Evolutionary conservation across 2,329 filamentous ascomycete species (phyloP).

Genomic region (Leptoxyphium fumago): DNA sequence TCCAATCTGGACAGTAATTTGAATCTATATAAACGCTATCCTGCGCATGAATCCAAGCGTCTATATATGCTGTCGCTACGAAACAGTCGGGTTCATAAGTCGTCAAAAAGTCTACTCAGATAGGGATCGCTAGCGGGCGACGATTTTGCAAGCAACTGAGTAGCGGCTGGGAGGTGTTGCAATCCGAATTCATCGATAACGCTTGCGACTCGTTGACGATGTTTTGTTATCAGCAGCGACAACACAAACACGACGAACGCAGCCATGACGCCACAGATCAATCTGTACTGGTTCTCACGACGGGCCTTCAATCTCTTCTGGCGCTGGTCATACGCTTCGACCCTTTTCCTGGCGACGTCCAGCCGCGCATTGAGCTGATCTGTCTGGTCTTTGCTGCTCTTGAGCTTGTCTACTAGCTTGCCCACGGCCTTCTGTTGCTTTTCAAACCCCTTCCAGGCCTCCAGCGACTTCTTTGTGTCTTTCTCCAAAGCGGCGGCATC

Average conservation of each 20-base stretch:
- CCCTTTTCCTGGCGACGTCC: constrained; percentile 45
- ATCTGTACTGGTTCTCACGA: constrained; percentile 23
- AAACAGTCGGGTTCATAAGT: constrained; percentile 6
- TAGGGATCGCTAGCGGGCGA: constrained; percentile 12
- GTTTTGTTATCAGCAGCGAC: constrained; percentile 12
- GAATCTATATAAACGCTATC: no score
- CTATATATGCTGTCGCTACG: no score
- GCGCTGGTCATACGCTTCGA: constrained; percentile 52
- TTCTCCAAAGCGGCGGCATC: constrained; percentile 45
- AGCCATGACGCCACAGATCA: constrained; percentile 13
- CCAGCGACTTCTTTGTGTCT: constrained; percentile 47
- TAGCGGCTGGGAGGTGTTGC: background rate
- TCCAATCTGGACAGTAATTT: no score
- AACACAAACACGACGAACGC: constrained; percentile 11
- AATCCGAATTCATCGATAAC: constrained; percentile 4
- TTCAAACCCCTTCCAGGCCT: constrained; percentile 46
- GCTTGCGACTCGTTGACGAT: constrained; percentile 2
- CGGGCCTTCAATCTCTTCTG: constrained; percentile 55
- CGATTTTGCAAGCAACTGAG: constrained; percentile 6
- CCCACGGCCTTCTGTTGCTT: constrained; percentile 50
- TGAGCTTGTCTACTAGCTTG: constrained; percentile 46
- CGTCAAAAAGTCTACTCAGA: constrained; percentile 16
- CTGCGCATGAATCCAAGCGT: no score
- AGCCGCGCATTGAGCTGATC: constrained; percentile 47
- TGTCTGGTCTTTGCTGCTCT: constrained; percentile 44